These are phyloP conservation scores for Cyanidioschyzon merolae DNA, from an alignment of 23 red algal genomes.

Conservation along the genomic window DNA sequence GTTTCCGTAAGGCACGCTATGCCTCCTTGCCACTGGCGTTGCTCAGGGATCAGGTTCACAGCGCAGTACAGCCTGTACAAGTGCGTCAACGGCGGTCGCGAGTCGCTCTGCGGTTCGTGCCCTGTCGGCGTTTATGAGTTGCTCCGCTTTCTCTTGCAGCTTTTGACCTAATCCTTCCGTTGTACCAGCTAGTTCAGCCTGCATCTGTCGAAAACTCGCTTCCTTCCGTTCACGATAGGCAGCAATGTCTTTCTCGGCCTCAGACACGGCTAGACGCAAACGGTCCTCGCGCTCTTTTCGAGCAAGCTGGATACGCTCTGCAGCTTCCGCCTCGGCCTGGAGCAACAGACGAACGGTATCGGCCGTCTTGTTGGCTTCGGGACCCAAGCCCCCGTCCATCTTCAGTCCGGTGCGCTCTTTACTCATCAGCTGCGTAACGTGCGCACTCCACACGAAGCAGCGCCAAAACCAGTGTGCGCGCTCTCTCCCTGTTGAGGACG, in stretches of 20 bases:
- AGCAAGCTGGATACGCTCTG: conserved; percentile 7
- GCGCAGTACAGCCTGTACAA: not conserved
- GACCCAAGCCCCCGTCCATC: not conserved
- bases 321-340: not conserved
- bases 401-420: not conserved
- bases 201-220: not conserved
- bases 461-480: no score
- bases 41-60: not conserved
- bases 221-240: not conserved
- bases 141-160: not conserved
- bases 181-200: not conserved
- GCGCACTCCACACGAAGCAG: no score
- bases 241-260: conserved; percentile 14
- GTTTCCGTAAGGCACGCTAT: no score
- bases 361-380: not conserved
- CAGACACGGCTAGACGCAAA: not conserved
- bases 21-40: no score
- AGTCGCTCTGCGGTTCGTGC: not conserved
- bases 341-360: not conserved
- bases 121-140: not conserved
- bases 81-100: not conserved
- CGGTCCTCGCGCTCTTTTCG: not conserved
- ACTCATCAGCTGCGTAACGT: no score
- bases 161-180: not conserved
- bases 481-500: no score